Evolutionary conservation across 1,139 yeast genomes (phyloP).

Genomic region (Suhomyces taliae): DNA sequence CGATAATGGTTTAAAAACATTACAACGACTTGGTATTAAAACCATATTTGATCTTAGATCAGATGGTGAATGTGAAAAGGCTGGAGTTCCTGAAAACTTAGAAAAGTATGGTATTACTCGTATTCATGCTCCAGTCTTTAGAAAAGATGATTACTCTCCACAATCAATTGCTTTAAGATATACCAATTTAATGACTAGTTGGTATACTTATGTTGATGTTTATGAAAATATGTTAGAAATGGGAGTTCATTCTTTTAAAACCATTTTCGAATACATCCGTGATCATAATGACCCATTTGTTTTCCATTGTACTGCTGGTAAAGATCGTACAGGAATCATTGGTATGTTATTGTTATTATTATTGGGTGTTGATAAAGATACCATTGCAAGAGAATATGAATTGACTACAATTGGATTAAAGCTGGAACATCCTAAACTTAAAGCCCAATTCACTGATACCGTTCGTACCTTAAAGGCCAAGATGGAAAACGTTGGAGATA

Average conservation of each 20-base stretch:
- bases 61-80: slow-evolving; percentile 52
- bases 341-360: slow-evolving; percentile 65
- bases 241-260: slow-evolving; percentile 48
- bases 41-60: slow-evolving; percentile 73
- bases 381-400: slow-evolving; percentile 72
- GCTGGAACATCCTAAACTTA: slow-evolving; percentile 47
- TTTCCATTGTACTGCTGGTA: slow-evolving; percentile 84
- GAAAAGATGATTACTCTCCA: slow-evolving; percentile 61
- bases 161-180: slow-evolving; percentile 61
- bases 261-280: slow-evolving; percentile 53
- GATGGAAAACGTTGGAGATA: slow-evolving; percentile 22
- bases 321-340: slow-evolving; percentile 80
- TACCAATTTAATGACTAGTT: slow-evolving; percentile 55
- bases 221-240: slow-evolving; percentile 58
- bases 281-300: slow-evolving; percentile 56
- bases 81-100: slow-evolving; percentile 43
- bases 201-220: slow-evolving; percentile 64
- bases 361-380: slow-evolving; percentile 63
- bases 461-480: slow-evolving; percentile 31
- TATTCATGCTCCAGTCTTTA: slow-evolving; percentile 61
- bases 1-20: slow-evolving; percentile 39
- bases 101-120: slow-evolving; percentile 49
- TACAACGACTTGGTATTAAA: slow-evolving; percentile 49
- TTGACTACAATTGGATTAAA: slow-evolving; percentile 65
- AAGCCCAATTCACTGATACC: slow-evolving; percentile 31